Conservation (phyloP, 441 rosid species). For the California macrophylla region DNA sequence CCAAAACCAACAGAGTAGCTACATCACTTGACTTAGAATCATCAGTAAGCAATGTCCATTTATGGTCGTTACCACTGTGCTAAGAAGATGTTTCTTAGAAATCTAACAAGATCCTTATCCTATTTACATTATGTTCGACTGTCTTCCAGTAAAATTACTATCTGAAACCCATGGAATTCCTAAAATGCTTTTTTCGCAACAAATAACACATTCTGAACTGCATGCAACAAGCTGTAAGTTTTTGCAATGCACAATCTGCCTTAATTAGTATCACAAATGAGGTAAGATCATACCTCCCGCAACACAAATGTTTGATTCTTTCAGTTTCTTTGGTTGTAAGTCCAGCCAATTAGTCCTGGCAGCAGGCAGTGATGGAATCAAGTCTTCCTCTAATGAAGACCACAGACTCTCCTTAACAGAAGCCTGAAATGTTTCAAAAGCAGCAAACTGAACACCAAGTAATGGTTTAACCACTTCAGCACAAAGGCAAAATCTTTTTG, state of each 20-base stretch:
- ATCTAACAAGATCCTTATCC: neutral
- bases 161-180: neutral
- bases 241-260: neutral
- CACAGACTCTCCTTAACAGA: slow-evolving; percentile 67
- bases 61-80: neutral
- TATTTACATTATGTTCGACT: neutral
- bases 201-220: neutral
- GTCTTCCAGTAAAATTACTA: neutral
- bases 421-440: slow-evolving; percentile 36
- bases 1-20: slow-evolving; percentile 4
- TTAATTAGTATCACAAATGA: neutral
- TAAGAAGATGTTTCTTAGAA: neutral
- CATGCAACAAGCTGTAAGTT: neutral
- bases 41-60: neutral
- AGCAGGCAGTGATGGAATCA: slow-evolving; percentile 65
- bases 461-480: slow-evolving; percentile 6
- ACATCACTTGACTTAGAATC: neutral
- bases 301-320: slow-evolving; percentile 78
- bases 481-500: neutral
- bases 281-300: slow-evolving; percentile 74
- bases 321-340: slow-evolving; percentile 66
- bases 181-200: neutral
- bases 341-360: slow-evolving; percentile 91
- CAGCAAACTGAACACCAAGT: slow-evolving; percentile 9
- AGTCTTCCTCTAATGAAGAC: slow-evolving; percentile 81